A percentile compares a stretch with the other conserved stretches of the same genome.
phyloP scores from a whole-genome alignment of 768 basidiomycete species.

The Suillus spraguei region DNA sequence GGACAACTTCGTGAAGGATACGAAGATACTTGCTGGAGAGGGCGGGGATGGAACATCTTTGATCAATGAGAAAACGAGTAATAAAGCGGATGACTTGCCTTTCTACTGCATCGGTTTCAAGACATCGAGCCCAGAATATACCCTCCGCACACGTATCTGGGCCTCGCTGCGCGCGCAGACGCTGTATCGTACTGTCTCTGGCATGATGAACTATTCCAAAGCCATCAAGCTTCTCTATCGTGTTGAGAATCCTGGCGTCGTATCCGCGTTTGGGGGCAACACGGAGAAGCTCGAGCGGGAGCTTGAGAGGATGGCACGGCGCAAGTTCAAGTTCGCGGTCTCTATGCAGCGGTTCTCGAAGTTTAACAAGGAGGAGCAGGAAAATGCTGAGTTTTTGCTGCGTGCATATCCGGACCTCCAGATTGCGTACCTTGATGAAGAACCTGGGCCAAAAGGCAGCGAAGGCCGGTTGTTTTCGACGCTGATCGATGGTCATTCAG shows the following conservation, averaged over 20 bases:
- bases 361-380: constrained; percentile 98
- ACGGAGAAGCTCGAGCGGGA: constrained; percentile 96
- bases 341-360: constrained; percentile 99
- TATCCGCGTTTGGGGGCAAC: constrained; percentile 94
- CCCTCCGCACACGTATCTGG: constrained; percentile 98
- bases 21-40: constrained; percentile 97
- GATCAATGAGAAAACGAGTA: constrained; percentile 68
- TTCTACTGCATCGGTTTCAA: constrained; percentile 99
- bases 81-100: constrained; percentile 88
- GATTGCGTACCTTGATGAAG: constrained; percentile 98
- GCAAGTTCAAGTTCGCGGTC: constrained; percentile 98
- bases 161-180: constrained; percentile 98
- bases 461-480: constrained; percentile 91
- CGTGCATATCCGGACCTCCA: constrained; percentile 98
- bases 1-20: constrained; percentile 99
- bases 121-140: constrained; percentile 97
- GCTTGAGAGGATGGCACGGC: constrained; percentile 92
- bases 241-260: constrained; percentile 97
- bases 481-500: constrained; percentile 97
- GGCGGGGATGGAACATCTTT: constrained; percentile 55
- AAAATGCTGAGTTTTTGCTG: constrained; percentile 96
- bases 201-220: constrained; percentile 99
- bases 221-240: constrained; percentile 99
- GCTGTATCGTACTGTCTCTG: constrained; percentile 96
- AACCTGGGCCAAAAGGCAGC: constrained; percentile 83